Percentiles rank a stretch among this genome's conserved stretches.
These are phyloP conservation scores for Brassica rapa DNA, from an alignment of 345 rosid species.

Conservation along the genomic window DNA sequence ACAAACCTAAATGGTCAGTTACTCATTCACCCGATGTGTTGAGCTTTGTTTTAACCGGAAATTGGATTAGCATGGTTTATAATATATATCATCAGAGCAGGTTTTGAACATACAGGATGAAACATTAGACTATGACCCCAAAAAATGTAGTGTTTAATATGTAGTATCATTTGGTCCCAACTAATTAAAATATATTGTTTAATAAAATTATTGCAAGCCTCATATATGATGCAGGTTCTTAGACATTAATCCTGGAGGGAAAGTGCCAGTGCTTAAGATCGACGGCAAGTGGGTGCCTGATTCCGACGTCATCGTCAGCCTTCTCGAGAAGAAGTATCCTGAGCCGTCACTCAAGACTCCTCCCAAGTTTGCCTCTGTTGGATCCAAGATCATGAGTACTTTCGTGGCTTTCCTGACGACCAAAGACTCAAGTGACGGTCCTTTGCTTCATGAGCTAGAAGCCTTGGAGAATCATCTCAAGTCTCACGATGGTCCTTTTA, in stretches of 20 bases:
- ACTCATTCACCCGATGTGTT: not conserved
- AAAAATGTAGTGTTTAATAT: too few relatives aligned
- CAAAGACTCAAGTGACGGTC: slow-evolving; percentile 79
- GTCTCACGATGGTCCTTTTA: slow-evolving; percentile 71
- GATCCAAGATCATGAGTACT: slow-evolving; percentile 65
- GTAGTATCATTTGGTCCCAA: too few relatives aligned
- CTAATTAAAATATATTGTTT: too few relatives aligned
- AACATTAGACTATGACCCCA: too few relatives aligned
- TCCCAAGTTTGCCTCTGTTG: slow-evolving; percentile 65
- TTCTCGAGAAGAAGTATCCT: slow-evolving; percentile 81
- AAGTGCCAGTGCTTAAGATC: slow-evolving; percentile 74
- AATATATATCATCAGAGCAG: too few relatives aligned
- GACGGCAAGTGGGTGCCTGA: slow-evolving; percentile 86
- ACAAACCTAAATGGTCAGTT: slow-evolving; percentile 82
- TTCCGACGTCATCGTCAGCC: slow-evolving; percentile 77
- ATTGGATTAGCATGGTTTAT: not conserved
- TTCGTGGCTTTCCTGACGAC: slow-evolving; percentile 78
- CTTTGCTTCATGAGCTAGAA: slow-evolving; percentile 66
- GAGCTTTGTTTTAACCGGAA: not conserved
- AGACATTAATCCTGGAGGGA: slow-evolving; percentile 77
- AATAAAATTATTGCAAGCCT: too few relatives aligned
- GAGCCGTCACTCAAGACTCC: slow-evolving; percentile 70
- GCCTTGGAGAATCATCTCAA: slow-evolving; percentile 82
- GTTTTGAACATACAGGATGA: too few relatives aligned
- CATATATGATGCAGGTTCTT: slow-evolving; percentile 55